Percentiles rank a stretch among this genome's conserved stretches.
Conservation (phyloP, 495 filamentous ascomycete genomes). For the Pyrenula massariospora region DNA sequence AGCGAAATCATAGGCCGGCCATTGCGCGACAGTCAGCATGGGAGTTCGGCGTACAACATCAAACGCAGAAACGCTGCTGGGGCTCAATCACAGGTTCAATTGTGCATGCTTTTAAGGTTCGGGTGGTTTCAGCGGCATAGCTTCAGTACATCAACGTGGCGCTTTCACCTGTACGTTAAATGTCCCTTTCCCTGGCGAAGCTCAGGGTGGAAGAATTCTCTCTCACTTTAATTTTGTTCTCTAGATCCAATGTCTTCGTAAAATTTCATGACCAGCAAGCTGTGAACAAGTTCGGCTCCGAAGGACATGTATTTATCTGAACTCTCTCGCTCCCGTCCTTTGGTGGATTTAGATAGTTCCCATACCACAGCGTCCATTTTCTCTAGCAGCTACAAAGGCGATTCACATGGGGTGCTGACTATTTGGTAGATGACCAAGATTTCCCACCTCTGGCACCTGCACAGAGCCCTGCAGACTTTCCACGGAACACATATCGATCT, state of each 20-base stretch:
- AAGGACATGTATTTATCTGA: constrained; percentile 27
- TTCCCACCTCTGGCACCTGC: constrained; percentile 37
- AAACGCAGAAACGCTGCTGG: no score
- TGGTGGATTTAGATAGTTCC: constrained; percentile 1
- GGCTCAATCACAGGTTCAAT: neutral
- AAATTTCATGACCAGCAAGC: constrained; percentile 18
- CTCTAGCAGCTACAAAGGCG: neutral
- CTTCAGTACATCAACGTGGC: constrained; percentile 27
- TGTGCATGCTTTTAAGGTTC: constrained; percentile 11
- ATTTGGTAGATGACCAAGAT: constrained; percentile 32
- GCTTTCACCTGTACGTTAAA: constrained; percentile 76
- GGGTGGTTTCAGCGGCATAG: constrained; percentile 6
- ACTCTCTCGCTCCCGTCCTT: constrained; percentile 20
- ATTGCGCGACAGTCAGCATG: constrained; percentile 2
- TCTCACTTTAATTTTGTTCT: constrained; percentile 38
- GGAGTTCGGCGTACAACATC: constrained; percentile 2
- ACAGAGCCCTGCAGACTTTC: constrained; percentile 12
- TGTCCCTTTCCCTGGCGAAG: constrained; percentile 37
- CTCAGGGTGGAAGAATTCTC: constrained; percentile 38
- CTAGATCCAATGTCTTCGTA: constrained; percentile 24
- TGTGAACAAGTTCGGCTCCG: constrained; percentile 13
- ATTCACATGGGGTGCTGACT: constrained; percentile 13
- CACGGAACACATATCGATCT: constrained; percentile 21
- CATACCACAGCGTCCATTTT: neutral
- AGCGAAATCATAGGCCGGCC: constrained; percentile 4